These are phyloP conservation scores for Paraleonurus japonicus DNA, from an alignment of 257 asterid genomes.

Conservation along the genomic window DNA sequence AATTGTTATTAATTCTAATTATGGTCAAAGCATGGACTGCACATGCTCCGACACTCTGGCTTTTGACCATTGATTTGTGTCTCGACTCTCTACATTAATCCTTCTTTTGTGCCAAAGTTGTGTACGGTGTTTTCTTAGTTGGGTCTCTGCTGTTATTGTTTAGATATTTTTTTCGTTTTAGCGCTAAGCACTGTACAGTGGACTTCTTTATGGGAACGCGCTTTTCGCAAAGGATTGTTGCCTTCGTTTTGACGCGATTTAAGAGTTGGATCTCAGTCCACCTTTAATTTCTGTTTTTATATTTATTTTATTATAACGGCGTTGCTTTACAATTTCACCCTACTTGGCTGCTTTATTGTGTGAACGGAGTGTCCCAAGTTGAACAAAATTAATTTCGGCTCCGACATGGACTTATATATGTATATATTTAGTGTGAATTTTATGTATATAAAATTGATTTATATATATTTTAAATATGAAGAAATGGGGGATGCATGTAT, in stretches of 20 bases:
- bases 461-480: too few species aligned
- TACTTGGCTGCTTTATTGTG: neutral
- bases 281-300: too few species aligned
- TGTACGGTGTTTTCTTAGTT: conserved; percentile 18
- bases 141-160: neutral
- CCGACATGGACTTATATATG: neutral
- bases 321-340: neutral
- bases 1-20: neutral
- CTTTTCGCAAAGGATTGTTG: neutral
- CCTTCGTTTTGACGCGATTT: neutral
- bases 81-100: neutral
- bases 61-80: conserved; percentile 32
- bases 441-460: too few species aligned
- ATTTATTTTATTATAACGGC: neutral
- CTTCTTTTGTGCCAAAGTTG: neutral
- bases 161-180: neutral
- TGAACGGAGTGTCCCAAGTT: neutral
- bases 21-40: conserved; percentile 44
- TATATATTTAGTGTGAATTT: too few species aligned
- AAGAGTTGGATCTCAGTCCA: neutral
- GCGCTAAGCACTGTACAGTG: neutral
- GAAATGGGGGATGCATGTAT: too few species aligned
- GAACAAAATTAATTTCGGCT: neutral
- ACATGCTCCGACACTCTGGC: conserved; percentile 36
- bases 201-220: neutral